Evolutionary conservation across 139 green algal species (phyloP).

Genomic region (Chlamydomonas sphaeroides): DNA sequence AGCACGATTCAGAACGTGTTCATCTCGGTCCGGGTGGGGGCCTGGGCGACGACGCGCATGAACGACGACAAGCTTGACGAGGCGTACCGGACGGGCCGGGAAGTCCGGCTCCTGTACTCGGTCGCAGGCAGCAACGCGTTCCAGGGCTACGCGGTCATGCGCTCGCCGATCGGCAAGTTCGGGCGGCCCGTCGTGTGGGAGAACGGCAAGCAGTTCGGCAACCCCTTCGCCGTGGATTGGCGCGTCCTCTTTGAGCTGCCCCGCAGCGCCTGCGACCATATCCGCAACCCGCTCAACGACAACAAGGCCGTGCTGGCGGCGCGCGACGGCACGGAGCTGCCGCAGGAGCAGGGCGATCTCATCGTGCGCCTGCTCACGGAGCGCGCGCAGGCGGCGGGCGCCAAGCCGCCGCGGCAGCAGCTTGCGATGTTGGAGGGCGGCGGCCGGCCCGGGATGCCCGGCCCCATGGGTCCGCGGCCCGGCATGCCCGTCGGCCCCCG

Average conservation of each 20-base stretch:
- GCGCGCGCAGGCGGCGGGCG: conserved; percentile 40
- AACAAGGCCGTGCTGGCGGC: conserved; percentile 70
- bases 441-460: background rate
- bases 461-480: background rate
- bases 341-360: conserved; percentile 61
- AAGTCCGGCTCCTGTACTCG: conserved; percentile 78
- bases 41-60: conserved; percentile 75
- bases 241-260: conserved; percentile 61
- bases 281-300: conserved; percentile 77
- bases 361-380: conserved; percentile 71
- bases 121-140: conserved; percentile 76
- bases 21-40: conserved; percentile 59
- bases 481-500: background rate
- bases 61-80: conserved; percentile 80
- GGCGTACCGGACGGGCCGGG: conserved; percentile 54
- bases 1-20: conserved; percentile 69
- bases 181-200: conserved; percentile 41
- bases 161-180: conserved; percentile 36
- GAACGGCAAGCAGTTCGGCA: conserved; percentile 49
- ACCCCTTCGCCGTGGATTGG: conserved; percentile 76
- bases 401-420: conserved; percentile 35
- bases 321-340: conserved; percentile 77
- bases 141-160: conserved; percentile 81
- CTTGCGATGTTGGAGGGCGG: conserved; percentile 1
- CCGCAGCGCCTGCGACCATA: conserved; percentile 48